Evolutionary conservation across 768 basidiomycete species (phyloP), one percentile per base, ranked within the genome.

Genomic region (Leccinum broughii): DNA sequence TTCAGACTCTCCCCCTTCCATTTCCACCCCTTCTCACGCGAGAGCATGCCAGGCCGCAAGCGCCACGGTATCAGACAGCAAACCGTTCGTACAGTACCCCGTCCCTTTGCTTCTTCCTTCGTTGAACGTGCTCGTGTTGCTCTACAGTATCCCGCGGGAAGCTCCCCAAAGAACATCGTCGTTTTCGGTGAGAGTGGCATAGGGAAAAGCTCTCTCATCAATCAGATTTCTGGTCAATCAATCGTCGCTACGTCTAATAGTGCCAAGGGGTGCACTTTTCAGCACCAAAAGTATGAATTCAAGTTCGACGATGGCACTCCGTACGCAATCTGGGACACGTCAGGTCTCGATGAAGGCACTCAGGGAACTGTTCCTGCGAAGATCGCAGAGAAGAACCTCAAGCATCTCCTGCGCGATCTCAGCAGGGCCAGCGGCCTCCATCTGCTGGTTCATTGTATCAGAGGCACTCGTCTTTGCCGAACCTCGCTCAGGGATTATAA

Each of bases 171-270:
- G 55, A 72, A 73, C 59, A 48, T 73, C 24, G 65, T 68, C 54
- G 63, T 72, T 56, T 72, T 72, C 20, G 68, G 64, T 34, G 72
- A 70, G 61, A 65, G 64, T 49, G 72, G 71, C 2, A 67, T 77
- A 41, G 70, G 74, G 35, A 80, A 81, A 61, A 77, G 79, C 65
- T 78, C 76, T n/a, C 66, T 79, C 57, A 66, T 81, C 55, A 78
- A 80, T 66, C 72, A 79, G 72, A 64, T 81, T 49, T 66, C 67
- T 54, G 69, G 68, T 66, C 78, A 56, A 69, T 79, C 65, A 77
- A 77, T 67, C 28, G 77, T 77, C 30, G 54, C 56, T 0, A 70
- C 72, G n/a, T 78, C 77, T 4, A 74, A 69, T 55, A 65, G 65
- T 51, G 74, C 70, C 10, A 66, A 63, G 26, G 75, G 77, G 4